A percentile compares a stretch with the other conserved stretches of the same genome.
phyloP scores from a whole-genome alignment of 148 eudicot genomes.

The Cornus controversa region DNA sequence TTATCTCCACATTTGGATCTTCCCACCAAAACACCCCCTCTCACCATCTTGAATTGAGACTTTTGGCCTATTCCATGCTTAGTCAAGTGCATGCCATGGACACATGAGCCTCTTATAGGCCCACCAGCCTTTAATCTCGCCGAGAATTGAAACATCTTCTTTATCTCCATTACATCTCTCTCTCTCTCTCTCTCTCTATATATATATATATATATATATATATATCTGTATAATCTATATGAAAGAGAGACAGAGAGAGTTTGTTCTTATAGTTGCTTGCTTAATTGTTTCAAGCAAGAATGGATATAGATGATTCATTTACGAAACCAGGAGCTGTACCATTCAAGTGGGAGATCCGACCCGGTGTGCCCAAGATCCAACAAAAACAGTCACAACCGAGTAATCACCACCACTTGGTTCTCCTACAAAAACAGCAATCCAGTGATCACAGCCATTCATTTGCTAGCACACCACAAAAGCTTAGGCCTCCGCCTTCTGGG shows the following conservation, averaged over 20 bases:
- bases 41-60: background rate
- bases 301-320: slow-evolving; percentile 50
- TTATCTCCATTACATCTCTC: background rate
- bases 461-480: slow-evolving; percentile 26
- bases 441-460: slow-evolving; percentile 12
- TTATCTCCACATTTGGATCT: background rate
- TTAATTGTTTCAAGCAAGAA: background rate
- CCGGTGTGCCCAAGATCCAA: slow-evolving; percentile 59
- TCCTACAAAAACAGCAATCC: slow-evolving; percentile 3
- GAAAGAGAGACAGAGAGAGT: background rate
- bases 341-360: slow-evolving; percentile 71
- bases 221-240: too few species aligned
- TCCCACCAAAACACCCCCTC: background rate
- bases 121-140: background rate
- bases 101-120: background rate
- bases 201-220: too few species aligned
- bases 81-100: too few species aligned
- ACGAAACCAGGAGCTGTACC: slow-evolving; percentile 53
- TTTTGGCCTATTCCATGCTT: background rate
- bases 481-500: slow-evolving; percentile 47
- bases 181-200: too few species aligned
- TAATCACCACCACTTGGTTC: background rate
- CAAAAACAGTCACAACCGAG: background rate
- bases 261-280: background rate
- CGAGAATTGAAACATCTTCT: background rate